Evolutionary conservation across 2,329 filamentous ascomycete genomes (phyloP).

Genomic region (Teratosphaeria pseudoeucalypti): DNA sequence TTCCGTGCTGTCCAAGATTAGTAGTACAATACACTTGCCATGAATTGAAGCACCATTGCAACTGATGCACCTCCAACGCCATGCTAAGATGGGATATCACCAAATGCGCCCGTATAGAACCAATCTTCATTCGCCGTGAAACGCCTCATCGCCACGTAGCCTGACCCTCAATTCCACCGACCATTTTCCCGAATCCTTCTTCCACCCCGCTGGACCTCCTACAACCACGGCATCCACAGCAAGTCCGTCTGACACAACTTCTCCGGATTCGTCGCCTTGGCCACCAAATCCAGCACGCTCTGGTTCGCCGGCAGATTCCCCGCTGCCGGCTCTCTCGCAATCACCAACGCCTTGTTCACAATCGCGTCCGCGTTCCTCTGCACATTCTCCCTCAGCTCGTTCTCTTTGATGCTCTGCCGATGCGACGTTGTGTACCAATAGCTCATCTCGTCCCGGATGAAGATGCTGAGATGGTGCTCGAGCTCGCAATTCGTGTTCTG

Average conservation of each 20-base stretch:
- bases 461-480: slow-evolving; percentile 88
- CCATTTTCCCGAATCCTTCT: too few species aligned
- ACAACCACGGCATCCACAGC: slow-evolving; percentile 96
- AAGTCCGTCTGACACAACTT: slow-evolving; percentile 82
- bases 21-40: not conserved
- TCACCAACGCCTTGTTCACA: slow-evolving; percentile 75
- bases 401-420: slow-evolving; percentile 52
- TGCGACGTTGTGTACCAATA: slow-evolving; percentile 87
- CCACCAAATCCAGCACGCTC: slow-evolving; percentile 88
- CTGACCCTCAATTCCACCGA: not conserved
- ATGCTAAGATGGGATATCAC: slow-evolving; percentile 2
- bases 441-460: slow-evolving; percentile 95
- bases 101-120: not conserved
- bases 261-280: slow-evolving; percentile 84
- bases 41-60: not conserved
- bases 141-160: not conserved
- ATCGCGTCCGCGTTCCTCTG: slow-evolving; percentile 82
- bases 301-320: slow-evolving; percentile 82
- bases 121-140: not conserved
- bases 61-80: slow-evolving; percentile 4
- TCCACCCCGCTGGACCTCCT: not conserved
- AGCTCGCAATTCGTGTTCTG: slow-evolving; percentile 48
- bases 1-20: not conserved
- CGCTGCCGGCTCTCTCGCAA: slow-evolving; percentile 60
- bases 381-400: slow-evolving; percentile 66